Evolutionary conservation across 75 land plant genomes (phyloP), one percentile per base, ranked within the genome.

Genomic region (Picea glauca): DNA sequence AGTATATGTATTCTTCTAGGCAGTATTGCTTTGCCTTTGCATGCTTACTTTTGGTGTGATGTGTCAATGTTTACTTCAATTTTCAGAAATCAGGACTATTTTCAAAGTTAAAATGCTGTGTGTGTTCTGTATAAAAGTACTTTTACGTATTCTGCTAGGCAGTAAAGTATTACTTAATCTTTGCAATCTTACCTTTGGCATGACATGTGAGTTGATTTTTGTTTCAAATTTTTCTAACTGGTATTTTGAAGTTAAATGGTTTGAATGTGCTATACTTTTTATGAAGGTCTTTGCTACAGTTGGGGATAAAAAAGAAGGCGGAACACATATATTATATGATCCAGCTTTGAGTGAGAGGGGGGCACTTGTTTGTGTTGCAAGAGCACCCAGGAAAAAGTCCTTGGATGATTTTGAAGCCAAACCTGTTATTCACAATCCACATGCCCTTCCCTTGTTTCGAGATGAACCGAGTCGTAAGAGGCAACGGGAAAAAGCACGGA

Each of bases 361-460:
- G 63, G 98, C 99, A 20, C 92, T 98, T 68, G 95, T 93, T 4
- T 98, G 99, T 88, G 99, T 98, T 83, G 93, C 89, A 31, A 84
- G 98, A n/a, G 98, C 98, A 59, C 99, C 99, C 50, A 86, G 99
- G 86, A 91, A 95, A 77, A 93, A 90, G 72, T 95, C 99, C 18
- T 79, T 88, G 40, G 96, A 95, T 79, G 99, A 98, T 79, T 95
- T 90, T 83, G 93, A 98, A 83, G 91, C 81, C 30, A 84, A 84
- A 70, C 98, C 94, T 72, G 96, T 95, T 26, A 90, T 98, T 80
- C 98, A 94, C 61, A 96, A 98, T 77, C 99, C 99, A 58, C 99
- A 98, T 87, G 98, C 99, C 58, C 82, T 98, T 1, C 99, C 99
- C 20, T 66, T 98, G 65, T 95, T 98, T 74, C 85, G 98, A 85